phyloP scores from a whole-genome alignment of 306 rosid species.

The Vachellia collinsii region DNA sequence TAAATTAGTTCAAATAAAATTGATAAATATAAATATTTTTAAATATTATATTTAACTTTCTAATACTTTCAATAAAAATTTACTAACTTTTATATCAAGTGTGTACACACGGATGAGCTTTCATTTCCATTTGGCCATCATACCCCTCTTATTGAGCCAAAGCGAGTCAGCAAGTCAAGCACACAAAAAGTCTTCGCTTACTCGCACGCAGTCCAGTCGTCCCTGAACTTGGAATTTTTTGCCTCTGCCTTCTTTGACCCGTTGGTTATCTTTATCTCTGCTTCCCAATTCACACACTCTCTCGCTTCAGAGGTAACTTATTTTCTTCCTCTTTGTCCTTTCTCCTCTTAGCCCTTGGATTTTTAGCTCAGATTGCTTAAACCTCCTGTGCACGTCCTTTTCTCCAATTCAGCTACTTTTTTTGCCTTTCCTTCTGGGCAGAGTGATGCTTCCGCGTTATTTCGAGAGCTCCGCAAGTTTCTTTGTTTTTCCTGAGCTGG shows the following conservation, averaged over 20 bases:
- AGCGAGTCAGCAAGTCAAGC: conserved; percentile 26
- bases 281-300: conserved; percentile 2
- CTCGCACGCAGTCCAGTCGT: conserved; percentile 37
- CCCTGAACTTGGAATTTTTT: conserved; percentile 38
- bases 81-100: too few relatives aligned
- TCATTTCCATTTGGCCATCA: neutral
- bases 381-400: neutral
- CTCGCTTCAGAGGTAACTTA: conserved; percentile 5
- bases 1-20: too few relatives aligned
- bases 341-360: neutral
- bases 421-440: neutral
- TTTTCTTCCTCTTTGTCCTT: neutral
- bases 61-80: too few relatives aligned
- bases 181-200: conserved; percentile 35
- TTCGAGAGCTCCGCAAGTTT: neutral
- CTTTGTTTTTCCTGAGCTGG: conserved; percentile 18
- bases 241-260: conserved; percentile 50
- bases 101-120: too few relatives aligned
- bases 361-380: neutral
- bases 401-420: neutral
- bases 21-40: too few relatives aligned
- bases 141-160: neutral
- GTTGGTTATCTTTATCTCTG: neutral
- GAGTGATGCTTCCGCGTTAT: conserved; percentile 9
- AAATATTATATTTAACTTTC: too few relatives aligned